A percentile compares a stretch with the other conserved stretches of the same genome.
Evolutionary conservation across 169 alveolate genomes (phyloP).

Genomic region (Cryptosporidium meleagridis): DNA sequence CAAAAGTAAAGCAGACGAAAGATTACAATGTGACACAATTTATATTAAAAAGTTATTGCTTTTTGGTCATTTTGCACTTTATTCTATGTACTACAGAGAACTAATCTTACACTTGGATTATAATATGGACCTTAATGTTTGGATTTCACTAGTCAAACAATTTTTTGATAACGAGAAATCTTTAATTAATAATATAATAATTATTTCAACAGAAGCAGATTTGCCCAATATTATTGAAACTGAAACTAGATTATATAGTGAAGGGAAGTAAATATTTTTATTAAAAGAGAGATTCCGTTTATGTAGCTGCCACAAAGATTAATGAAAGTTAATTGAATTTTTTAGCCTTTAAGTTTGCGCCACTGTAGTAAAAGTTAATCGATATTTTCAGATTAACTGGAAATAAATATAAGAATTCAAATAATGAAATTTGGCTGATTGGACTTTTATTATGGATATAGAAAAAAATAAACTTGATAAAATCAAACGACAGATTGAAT

Average conservation of each 20-base stretch:
- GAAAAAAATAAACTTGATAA: slow-evolving; percentile 9
- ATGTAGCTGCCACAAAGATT: neutral
- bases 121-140: slow-evolving; percentile 6
- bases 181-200: slow-evolving; percentile 16
- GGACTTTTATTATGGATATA: neutral
- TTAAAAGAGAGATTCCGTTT: too few relatives aligned
- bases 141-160: slow-evolving; percentile 12
- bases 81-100: slow-evolving; percentile 1
- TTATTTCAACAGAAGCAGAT: neutral
- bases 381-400: neutral
- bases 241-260: neutral
- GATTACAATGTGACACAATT: neutral
- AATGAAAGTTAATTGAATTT: too few relatives aligned
- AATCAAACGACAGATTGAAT: slow-evolving; percentile 49
- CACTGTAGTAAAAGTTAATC: neutral
- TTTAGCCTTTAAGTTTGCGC: neutral
- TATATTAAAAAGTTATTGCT: slow-evolving; percentile 32
- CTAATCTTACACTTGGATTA: slow-evolving; percentile 21
- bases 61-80: slow-evolving; percentile 14
- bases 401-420: neutral
- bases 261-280: neutral
- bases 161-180: slow-evolving; percentile 1
- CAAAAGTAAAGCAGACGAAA: too few relatives aligned
- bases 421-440: neutral
- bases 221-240: neutral